Conservation (phyloP, 2,329 filamentous ascomycete species). For the Xylaria sp. region DNA sequence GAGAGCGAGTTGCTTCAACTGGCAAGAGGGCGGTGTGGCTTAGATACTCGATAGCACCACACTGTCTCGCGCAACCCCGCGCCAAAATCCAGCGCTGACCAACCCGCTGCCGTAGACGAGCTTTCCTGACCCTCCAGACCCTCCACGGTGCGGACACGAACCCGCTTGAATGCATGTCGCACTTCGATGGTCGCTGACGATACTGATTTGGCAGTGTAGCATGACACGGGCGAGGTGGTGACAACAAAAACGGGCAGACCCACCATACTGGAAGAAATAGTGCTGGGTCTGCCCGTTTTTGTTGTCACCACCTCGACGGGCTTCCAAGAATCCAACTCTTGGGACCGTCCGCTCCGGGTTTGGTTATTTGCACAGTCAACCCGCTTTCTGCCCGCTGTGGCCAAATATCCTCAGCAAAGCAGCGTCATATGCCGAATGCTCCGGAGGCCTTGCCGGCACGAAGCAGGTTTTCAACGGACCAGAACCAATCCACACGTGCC, state of each 20-base stretch:
- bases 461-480: conserved; percentile 25
- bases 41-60: conserved; percentile 26
- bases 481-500: conserved; percentile 9
- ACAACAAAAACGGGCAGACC: no score
- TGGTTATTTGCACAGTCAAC: conserved; percentile 15
- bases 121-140: conserved; percentile 6
- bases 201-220: conserved; percentile 11
- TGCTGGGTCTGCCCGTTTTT: no score
- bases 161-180: conserved; percentile 37
- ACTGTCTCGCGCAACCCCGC: conserved; percentile 35
- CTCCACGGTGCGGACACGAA: conserved; percentile 37
- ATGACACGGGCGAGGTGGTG: no score
- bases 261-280: no score
- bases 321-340: conserved; percentile 6
- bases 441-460: conserved; percentile 21
- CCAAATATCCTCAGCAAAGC: conserved; percentile 22
- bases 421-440: conserved; percentile 26
- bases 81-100: conserved; percentile 12
- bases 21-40: conserved; percentile 28
- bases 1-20: conserved; percentile 1
- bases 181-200: conserved; percentile 31
- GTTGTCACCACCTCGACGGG: no score
- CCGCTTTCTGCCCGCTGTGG: conserved; percentile 4
- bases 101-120: conserved; percentile 15
- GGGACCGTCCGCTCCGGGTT: background rate